Conservation (phyloP, 2,329 filamentous ascomycete species). For the Aspergillus puulaauensis region DNA sequence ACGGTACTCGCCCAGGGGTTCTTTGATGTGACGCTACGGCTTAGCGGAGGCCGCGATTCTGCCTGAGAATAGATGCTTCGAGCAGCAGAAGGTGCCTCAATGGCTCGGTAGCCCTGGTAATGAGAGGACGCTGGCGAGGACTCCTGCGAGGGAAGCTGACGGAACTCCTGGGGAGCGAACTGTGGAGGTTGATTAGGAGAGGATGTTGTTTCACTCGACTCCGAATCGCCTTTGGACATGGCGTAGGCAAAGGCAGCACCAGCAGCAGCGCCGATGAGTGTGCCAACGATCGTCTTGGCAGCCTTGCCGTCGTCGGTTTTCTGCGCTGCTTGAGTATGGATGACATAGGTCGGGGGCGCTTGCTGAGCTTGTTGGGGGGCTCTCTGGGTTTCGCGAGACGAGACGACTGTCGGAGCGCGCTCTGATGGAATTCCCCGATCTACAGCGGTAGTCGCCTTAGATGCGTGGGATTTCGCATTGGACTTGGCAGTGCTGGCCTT, state of each 20-base stretch:
- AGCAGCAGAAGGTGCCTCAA: conserved; percentile 30
- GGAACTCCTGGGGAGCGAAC: conserved; percentile 21
- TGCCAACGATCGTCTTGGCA: conserved; percentile 68
- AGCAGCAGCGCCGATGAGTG: conserved; percentile 75
- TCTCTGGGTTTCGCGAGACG: conserved; percentile 22
- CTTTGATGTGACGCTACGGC: conserved; percentile 38
- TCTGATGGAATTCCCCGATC: conserved; percentile 21
- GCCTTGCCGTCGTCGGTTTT: conserved; percentile 40
- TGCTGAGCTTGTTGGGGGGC: conserved; percentile 16
- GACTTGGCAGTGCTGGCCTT: conserved; percentile 30
- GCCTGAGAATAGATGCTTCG: conserved; percentile 29
- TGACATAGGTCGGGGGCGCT: conserved; percentile 24
- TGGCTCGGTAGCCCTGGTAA: conserved; percentile 29
- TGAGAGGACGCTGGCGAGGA: conserved; percentile 24
- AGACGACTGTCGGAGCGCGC: conserved; percentile 15
- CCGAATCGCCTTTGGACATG: conserved; percentile 61
- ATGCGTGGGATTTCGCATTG: conserved; percentile 28
- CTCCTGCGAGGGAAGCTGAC: conserved; percentile 19
- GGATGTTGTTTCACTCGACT: conserved; percentile 23
- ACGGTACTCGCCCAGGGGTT: conserved; percentile 42
- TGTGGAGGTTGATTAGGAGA: conserved; percentile 19
- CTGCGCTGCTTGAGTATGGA: conserved; percentile 27
- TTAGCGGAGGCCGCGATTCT: conserved; percentile 30
- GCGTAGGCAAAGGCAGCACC: conserved; percentile 75
- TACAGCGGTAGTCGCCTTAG: conserved; percentile 26